Evolutionary conservation across 23 red algal species (phyloP).

Genomic region (Chondrus crispus): DNA sequence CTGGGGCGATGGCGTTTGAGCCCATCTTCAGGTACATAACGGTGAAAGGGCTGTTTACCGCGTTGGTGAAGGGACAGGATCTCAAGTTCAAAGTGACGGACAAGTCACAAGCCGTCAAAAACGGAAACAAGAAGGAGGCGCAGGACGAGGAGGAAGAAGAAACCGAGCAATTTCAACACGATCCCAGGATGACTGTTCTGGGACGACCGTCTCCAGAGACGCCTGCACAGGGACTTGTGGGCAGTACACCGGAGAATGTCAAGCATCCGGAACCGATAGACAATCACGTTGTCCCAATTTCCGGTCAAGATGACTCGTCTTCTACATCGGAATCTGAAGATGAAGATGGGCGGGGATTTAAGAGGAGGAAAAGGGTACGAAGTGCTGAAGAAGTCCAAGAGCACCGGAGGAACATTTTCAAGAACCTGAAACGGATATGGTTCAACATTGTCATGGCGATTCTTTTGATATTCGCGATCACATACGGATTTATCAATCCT

Average conservation of each 20-base stretch:
- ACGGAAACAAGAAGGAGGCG: slow-evolving; percentile 21
- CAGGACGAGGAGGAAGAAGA: neutral
- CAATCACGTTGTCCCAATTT: neutral
- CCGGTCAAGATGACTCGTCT: neutral
- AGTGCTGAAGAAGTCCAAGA: slow-evolving; percentile 14
- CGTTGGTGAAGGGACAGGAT: slow-evolving; percentile 43
- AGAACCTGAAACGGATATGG: slow-evolving; percentile 61
- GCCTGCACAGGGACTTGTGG: slow-evolving; percentile 17
- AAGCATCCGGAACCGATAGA: neutral
- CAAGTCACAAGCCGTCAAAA: neutral
- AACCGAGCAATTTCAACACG: slow-evolving; percentile 24
- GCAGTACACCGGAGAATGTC: neutral
- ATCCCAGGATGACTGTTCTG: slow-evolving; percentile 40
- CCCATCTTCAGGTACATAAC: slow-evolving; percentile 50
- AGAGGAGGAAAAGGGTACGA: neutral
- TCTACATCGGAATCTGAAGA: neutral
- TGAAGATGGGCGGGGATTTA: slow-evolving; percentile 38
- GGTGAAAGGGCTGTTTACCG: slow-evolving; percentile 51
- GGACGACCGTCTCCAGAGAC: slow-evolving; percentile 2
- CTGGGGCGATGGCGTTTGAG: slow-evolving; percentile 44
- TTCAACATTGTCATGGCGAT: slow-evolving; percentile 60
- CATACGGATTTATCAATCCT: slow-evolving; percentile 42
- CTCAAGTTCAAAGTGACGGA: slow-evolving; percentile 58
- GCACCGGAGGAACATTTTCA: slow-evolving; percentile 35
- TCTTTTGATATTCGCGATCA: slow-evolving; percentile 28